These are phyloP conservation scores for Trapa incisa DNA, from an alignment of 345 rosid genomes.

Conservation along the genomic window DNA sequence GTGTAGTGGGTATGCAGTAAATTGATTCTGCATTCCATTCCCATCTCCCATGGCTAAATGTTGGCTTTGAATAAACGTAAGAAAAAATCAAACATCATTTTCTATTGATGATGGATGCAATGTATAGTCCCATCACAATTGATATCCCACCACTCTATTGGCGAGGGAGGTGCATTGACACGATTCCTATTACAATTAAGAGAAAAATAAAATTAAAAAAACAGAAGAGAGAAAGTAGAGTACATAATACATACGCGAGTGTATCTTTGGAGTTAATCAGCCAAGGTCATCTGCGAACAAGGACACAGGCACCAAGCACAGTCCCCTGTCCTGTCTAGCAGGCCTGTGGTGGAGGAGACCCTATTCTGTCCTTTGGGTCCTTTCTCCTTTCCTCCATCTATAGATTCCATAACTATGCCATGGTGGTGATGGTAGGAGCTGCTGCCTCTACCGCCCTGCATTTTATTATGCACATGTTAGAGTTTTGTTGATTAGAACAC, in stretches of 20 bases:
- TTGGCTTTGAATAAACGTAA: too few species aligned
- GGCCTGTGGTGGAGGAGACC: conserved; percentile 19
- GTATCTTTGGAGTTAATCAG: conserved; percentile 12
- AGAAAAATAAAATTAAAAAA: background rate
- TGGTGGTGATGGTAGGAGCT: conserved; percentile 14
- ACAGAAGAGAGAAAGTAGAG: background rate
- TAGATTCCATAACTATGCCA: conserved; percentile 11
- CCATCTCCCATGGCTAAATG: too few species aligned
- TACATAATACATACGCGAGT: background rate
- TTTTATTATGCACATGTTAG: background rate
- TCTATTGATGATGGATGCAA: background rate
- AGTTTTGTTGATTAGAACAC: too few species aligned
- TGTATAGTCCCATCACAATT: background rate
- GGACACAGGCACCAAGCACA: conserved; percentile 69
- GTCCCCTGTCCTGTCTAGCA: conserved; percentile 47
- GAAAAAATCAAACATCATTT: too few species aligned
- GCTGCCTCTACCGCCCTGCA: conserved; percentile 15
- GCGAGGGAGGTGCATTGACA: background rate
- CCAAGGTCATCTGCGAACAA: conserved; percentile 49
- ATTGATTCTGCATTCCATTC: too few species aligned
- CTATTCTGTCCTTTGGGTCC: conserved; percentile 14
- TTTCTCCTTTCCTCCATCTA: conserved; percentile 18
- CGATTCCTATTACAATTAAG: background rate
- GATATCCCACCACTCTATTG: background rate
- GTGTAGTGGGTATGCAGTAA: too few species aligned